These are phyloP conservation scores for Peniophora sp. DNA, from an alignment of 1,284 basidiomycete genomes.

Conservation along the genomic window DNA sequence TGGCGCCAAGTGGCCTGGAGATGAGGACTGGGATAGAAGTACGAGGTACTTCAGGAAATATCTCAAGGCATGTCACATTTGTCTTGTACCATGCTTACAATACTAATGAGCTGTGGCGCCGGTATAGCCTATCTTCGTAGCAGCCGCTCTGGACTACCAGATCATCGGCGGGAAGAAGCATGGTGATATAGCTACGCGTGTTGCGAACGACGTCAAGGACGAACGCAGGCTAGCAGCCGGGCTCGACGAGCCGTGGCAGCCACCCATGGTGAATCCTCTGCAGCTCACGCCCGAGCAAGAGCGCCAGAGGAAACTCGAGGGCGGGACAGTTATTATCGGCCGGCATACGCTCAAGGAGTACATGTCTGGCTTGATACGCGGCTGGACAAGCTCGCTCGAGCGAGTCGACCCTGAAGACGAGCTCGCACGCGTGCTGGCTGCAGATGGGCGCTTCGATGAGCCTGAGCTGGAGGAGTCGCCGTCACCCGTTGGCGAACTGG, in stretches of 20 bases:
- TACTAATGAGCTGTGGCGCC: conserved; percentile 4
- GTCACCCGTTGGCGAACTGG: conserved; percentile 9
- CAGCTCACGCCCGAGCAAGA: conserved; percentile 49
- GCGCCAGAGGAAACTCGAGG: conserved; percentile 62
- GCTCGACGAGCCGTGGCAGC: conserved; percentile 44
- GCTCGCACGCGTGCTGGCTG: conserved; percentile 60
- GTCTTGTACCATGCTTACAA: conserved; percentile 2
- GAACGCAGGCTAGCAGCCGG: conserved; percentile 57
- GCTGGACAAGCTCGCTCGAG: conserved; percentile 76
- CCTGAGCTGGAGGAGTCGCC: conserved; percentile 27
- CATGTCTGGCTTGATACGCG: conserved; percentile 76
- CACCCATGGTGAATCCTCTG: conserved; percentile 46
- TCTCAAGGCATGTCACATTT: conserved; percentile 69
- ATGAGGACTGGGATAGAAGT: conserved; percentile 85
- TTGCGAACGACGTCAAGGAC: conserved; percentile 67
- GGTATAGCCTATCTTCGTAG: conserved; percentile 82
- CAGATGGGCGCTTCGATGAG: conserved; percentile 78
- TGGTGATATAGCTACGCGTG: conserved; percentile 73
- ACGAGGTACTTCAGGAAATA: conserved; percentile 91
- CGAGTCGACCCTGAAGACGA: conserved; percentile 71
- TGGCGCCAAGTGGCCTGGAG: conserved; percentile 87
- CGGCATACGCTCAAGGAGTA: conserved; percentile 93
- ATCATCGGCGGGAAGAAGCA: conserved; percentile 77
- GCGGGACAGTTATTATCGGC: conserved; percentile 85
- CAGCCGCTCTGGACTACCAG: conserved; percentile 90